Evolutionary conservation across 1,139 yeast genomes (phyloP), one percentile per base, ranked within the genome.

Genomic region (Yamadazyma spencermartinsiae): DNA sequence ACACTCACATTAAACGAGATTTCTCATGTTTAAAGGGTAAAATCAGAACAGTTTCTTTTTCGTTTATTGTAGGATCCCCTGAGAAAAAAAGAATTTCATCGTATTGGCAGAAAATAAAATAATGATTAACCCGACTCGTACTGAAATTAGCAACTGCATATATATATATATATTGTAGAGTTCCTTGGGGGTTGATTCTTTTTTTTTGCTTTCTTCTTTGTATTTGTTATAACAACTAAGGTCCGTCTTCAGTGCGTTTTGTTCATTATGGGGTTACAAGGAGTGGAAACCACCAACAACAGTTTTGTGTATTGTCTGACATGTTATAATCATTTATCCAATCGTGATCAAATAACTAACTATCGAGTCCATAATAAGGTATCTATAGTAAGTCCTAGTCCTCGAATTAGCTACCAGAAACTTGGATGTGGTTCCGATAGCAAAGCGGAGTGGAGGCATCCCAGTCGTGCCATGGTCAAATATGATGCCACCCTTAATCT

Each of bases 331-430:
- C 34, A 20, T 4, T 23, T 32, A 11, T 32, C 28, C 7, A 13
- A 32, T 13, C 15, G 10, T 4, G 16, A 32, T 12, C 21, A 30
- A 19, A 15, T 30, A 6, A 30, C 19, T 6, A 30, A 30, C 18
- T 19, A n/a, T 12, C 14, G 16, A 10, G 4, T 30, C 15, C 23
- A 30, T 19, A n/a, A 19, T 12, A 15, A 30, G 13, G 4, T 18
- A 6, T 30, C 33, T 15, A 4, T 30, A n/a, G 11, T 30, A 16
- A 30, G 25, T 30, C 25, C 33, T 11, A 30, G 18, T 16, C 31
- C 31, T 15, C 8, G 12, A 6, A 28, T 28, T 7, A 19, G n/a
- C 11, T 20, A 28, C 31, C 17, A 24, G 26, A 11, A 24, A 20
- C 10, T 20, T 20, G 10, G 10, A 24, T 24, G 12, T 11, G n/a